Evolutionary conservation across 73 alveolate species (phyloP).

Genomic region (Blepharisma japonicum): DNA sequence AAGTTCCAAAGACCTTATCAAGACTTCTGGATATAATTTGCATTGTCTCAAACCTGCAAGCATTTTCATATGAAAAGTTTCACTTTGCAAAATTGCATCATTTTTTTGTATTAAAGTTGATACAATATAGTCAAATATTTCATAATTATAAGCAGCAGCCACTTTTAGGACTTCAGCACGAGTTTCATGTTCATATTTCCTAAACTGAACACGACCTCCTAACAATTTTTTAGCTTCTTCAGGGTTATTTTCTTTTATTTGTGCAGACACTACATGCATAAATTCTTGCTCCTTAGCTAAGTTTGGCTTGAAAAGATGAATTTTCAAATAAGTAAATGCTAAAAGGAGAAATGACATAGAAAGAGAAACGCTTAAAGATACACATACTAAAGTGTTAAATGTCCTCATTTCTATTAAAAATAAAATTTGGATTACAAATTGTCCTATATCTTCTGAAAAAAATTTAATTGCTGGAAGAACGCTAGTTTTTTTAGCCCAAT

Average conservation of each 20-base stretch:
- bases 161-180: conserved; percentile 21
- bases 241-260: background rate
- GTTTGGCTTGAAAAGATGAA: background rate
- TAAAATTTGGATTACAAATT: background rate
- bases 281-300: conserved; percentile 8
- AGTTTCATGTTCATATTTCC: conserved; percentile 22
- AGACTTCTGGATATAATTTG: background rate
- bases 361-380: background rate
- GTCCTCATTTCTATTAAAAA: background rate
- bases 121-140: background rate
- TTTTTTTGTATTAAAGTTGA: background rate
- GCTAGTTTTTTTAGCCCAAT: conserved; percentile 6
- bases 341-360: background rate
- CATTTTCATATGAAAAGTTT: conserved; percentile 21
- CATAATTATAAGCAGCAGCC: background rate
- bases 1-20: background rate
- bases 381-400: background rate
- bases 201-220: background rate
- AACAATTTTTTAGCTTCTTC: background rate
- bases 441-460: conserved; percentile 8
- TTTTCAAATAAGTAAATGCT: background rate
- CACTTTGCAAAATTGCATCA: conserved; percentile 23
- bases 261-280: background rate
- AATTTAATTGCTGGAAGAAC: conserved; percentile 10
- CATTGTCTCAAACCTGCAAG: background rate